Evolutionary conservation across 176 grass and related monocot species (phyloP), one percentile per base, ranked within the genome.

Genomic region (Areca catechu): DNA sequence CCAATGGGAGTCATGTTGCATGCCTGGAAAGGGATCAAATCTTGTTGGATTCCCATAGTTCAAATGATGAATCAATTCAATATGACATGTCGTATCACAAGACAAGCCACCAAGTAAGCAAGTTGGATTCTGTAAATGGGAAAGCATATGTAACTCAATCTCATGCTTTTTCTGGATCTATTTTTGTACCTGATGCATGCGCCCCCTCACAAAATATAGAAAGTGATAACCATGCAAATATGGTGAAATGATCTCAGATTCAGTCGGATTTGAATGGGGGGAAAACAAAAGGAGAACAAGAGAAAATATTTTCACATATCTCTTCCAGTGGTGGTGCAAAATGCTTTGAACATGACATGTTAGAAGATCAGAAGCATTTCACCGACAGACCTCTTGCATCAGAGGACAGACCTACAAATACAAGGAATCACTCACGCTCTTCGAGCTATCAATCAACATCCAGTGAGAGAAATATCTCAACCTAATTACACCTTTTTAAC

Each of bases 41-140:
- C 29, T 82, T 74, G 71, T 70, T 71, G 50, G 66, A 76, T 15
- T 82, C 77, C 69, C 74, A 76, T 47, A 50, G 51, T 73, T 83
- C 73, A 60, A 60, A 80, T 61, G 76, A 53, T 59, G 74, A 47
- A 9, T 24, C 62, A 28, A 76, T 72, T 15, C 73, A 69, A 20
- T 85, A 85, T 60, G 88, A 73, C 56, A 74, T 84, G 76, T 80
- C 75, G 48, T 84, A 88, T 79, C 88, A 77, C 73, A 92, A 83
- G 66, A 24, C 20, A 24, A 67, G 48, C 23, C n/a, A n/a, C n/a
- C 51, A 61, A 63, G 67, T 61, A 69, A 73, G 47, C 49, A 68
- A 56, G 53, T 68, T 73, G 37, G 74, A 81, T 78, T 22, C 68
- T 70, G 22, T 81, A 77, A 71, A 80, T 79, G 75, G 69, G 15